Percentiles rank a stretch among this genome's conserved stretches.
Conservation (phyloP, 257 asterid genomes). For the Solanum chaucha region DNA sequence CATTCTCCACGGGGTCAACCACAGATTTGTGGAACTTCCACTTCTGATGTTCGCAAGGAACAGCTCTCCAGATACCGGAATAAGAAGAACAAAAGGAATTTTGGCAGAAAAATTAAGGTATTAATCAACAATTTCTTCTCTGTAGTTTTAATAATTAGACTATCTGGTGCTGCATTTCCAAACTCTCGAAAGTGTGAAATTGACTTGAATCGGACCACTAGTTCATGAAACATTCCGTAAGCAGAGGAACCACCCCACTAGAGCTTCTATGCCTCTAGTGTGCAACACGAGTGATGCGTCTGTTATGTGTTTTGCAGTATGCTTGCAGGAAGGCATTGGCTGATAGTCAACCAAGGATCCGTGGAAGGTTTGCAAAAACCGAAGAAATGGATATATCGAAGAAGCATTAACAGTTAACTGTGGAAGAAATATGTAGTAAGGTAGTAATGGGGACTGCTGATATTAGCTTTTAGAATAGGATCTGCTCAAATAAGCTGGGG, state of each 20-base stretch:
- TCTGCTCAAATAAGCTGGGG: slow-evolving; percentile 7
- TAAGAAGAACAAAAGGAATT: slow-evolving; percentile 80
- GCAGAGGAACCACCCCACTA: background rate
- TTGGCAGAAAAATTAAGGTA: slow-evolving; percentile 91
- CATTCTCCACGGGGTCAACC: slow-evolving; percentile 45
- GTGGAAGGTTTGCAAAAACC: slow-evolving; percentile 82
- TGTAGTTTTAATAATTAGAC: background rate
- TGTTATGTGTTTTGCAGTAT: slow-evolving; percentile 30
- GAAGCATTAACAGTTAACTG: slow-evolving; percentile 21
- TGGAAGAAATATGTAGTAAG: background rate
- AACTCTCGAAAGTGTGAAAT: background rate
- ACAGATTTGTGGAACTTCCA: slow-evolving; percentile 22
- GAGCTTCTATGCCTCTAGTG: background rate
- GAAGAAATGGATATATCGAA: slow-evolving; percentile 37
- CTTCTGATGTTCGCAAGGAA: slow-evolving; percentile 67
- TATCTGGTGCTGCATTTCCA: background rate
- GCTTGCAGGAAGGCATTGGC: slow-evolving; percentile 98
- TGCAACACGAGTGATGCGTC: background rate
- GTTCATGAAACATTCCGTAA: background rate
- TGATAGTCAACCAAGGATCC: slow-evolving; percentile 84
- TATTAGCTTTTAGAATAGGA: background rate
- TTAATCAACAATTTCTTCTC: background rate
- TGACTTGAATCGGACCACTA: background rate
- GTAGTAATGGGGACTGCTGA: background rate
- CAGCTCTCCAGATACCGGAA: slow-evolving; percentile 79